Base-by-base conservation (phyloP, 2,329 filamentous ascomycete species). In the Penicillium paneum region DNA sequence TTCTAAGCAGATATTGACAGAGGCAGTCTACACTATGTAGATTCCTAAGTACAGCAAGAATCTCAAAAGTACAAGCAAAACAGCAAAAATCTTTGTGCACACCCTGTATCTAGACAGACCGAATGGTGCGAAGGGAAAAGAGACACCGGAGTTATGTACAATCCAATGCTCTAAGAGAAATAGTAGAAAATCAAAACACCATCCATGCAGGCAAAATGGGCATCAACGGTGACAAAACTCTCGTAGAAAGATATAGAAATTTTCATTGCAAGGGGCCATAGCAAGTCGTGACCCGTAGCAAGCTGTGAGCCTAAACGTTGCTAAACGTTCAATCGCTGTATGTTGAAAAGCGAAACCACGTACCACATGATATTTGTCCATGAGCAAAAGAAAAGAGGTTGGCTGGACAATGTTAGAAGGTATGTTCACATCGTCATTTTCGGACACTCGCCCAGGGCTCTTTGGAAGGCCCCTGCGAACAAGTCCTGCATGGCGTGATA, bases 401-500 rank as follows among this genome's bases (percentile, higher is more conserved):
- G 26, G 36, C 44, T 36, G 15, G 15, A 29, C 46, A 39, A 49
- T 41, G 45, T 47, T 45, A 31, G 44, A 17, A 34, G 12, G 42
- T 34, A 36, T 28, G 21, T 43, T 66, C 58, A 70, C 11, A 62
- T 48, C 8, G 63, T 59, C 52, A 72, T 45, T 38, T 67, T 67
- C 11, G 70, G 72, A 38, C 74, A 76, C 58, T 76, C 72, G 19
- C 71, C 79, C 68, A 85, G 71, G 2, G 88, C 88, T 56, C 88
- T 82, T 61, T 79, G 75, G 73, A 93, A 93, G 11, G 90, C 90
- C 38, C 81, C 82, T 5, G 88, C 81, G 68, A 99, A 99, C 74
- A 99, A 94, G 52, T 91, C 84, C 73, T 97, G 90, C 93, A 99
- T 97, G 17, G 94, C 94, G 21, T 83, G 82, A 75, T 97, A 99